Base-by-base conservation (phyloP, 768 basidiomycete genomes). In the Lactifluus echinatus region DNA sequence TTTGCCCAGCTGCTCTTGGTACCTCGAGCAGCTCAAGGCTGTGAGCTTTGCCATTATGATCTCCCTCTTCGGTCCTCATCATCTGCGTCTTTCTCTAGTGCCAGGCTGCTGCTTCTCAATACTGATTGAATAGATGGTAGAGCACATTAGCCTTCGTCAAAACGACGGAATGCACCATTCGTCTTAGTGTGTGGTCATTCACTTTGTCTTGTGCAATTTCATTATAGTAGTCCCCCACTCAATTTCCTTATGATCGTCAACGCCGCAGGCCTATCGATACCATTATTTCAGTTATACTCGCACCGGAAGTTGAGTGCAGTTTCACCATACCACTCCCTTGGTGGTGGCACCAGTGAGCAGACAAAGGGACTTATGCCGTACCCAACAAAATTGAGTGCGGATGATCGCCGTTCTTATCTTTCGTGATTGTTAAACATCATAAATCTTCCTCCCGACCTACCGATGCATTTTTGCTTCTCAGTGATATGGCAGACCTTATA, bases 1-100 rank as follows among this genome's bases (percentile, higher is more conserved):
- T 64, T 72, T 89, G 63, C 80, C 79, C 40, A 83, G 87, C 6
- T 94, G 92, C 74, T 75, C 81, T 17, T 94, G 85, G 81, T 93
- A 90, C 67, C 82, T 93, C 28, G 89, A 93, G 65, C 87, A 91
- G 66, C 79, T 92, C 49, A 93, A 93, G 72, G 86, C 87, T 53
- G 89, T 91, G 70, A 66, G 89, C 80, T 14, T 48, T 37, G 17
- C 28, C 8, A 1, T 51, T n/a, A 2, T 39, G 1, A 31, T 11
- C 2, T 15, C 28, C 29, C 10, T 14, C 8, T 40, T 31, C 43
- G 8, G 14, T 34, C 8, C 42, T 63, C 29, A 54, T 26, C 14
- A 11, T 23, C 8, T 19, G 23, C n/a, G n/a, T 28, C 33, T n/a
- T 14, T 46, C 42, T 29, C 4, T 28, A 63, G 63, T 63, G 63